phyloP scores from a whole-genome alignment of 2,329 filamentous ascomycete genomes.

The Colletotrichum godetiae region DNA sequence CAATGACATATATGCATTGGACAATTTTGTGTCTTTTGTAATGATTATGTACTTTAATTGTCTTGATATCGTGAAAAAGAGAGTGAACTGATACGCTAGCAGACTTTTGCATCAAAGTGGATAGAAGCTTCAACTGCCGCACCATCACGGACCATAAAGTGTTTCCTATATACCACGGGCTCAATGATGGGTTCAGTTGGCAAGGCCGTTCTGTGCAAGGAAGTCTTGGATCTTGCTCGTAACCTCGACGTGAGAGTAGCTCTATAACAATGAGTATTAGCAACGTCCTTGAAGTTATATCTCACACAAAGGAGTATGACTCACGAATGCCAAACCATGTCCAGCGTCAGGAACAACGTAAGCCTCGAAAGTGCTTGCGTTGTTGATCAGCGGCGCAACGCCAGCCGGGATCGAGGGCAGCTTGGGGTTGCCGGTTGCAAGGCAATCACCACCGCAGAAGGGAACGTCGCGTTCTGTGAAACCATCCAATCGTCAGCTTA shows the following conservation, averaged over 20 bases:
- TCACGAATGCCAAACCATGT: conserved; percentile 61
- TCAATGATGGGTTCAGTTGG: not conserved
- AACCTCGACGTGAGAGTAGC: conserved; percentile 46
- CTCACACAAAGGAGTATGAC: not conserved
- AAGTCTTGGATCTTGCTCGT: conserved; percentile 53
- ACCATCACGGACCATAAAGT: not conserved
- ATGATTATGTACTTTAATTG: not conserved
- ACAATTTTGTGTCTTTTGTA: no score
- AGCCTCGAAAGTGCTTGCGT: conserved; percentile 61
- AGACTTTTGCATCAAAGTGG: not conserved
- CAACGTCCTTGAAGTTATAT: not conserved
- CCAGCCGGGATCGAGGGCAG: conserved; percentile 55
- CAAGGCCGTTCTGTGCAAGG: conserved; percentile 40
- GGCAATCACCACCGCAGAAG: conserved; percentile 73
- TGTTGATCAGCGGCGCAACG: conserved; percentile 54
- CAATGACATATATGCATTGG: no score
- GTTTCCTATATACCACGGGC: not conserved
- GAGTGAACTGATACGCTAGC: not conserved
- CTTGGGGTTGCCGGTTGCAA: conserved; percentile 51
- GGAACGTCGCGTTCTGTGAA: conserved; percentile 59
- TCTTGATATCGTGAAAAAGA: not conserved
- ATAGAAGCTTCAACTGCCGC: not conserved
- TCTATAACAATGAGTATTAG: conserved; percentile 15
- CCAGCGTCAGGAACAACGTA: conserved; percentile 64
- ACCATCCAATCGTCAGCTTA: not conserved